Base-by-base conservation (phyloP, 2,329 filamentous ascomycete genomes). In the Aspergillus aculeatus region DNA sequence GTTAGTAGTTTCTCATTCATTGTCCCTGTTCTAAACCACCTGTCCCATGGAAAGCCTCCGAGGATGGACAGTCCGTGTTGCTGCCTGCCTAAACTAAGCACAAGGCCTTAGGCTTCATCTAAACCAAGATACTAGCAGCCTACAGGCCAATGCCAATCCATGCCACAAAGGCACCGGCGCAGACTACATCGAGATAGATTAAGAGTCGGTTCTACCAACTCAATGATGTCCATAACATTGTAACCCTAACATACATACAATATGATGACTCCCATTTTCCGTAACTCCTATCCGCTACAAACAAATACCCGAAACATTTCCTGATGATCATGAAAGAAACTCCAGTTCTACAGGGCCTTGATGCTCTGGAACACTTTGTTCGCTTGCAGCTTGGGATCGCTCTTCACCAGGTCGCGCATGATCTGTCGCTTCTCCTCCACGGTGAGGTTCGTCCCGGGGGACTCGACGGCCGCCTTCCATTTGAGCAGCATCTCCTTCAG, bases 381-480 rank as follows among this genome's bases (percentile, higher is more conserved):
- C 31, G 74, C 77, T 72, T 82, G 77, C 67, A 89, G 69, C 71
- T 85, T 87, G 68, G 88, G 82, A 72, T 97, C 89, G 2, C 80
- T 84, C 66, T 83, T 84, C 3, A 98, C 91, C 68, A 98, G 76
- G 68, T 93, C 90, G 73, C 86, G 89, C 84, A 98, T 87, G 67
- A 86, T 84, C 63, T 83, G 81, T 7, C 94, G 85, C 81, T 95
- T 93, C 73, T 96, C 88, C 66, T 90, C 88, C 67, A 87, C 86
- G 59, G 80, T 87, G 81, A 92, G 61, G 53, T 80, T 74, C 31
- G 82, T 84, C 1, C 76, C 82, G 60, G 85, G 79, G 11, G 86
- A 85, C 73, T 94, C 88, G 9, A 86, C 81, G 65, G 86, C 81
- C 55, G 86, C 83, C 81, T 96, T 97, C 95, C 95, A 99, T 73